Percentiles rank a stretch among this genome's conserved stretches.
phyloP scores from a whole-genome alignment of 495 filamentous ascomycete species.

The Glutinoglossum americanum region DNA sequence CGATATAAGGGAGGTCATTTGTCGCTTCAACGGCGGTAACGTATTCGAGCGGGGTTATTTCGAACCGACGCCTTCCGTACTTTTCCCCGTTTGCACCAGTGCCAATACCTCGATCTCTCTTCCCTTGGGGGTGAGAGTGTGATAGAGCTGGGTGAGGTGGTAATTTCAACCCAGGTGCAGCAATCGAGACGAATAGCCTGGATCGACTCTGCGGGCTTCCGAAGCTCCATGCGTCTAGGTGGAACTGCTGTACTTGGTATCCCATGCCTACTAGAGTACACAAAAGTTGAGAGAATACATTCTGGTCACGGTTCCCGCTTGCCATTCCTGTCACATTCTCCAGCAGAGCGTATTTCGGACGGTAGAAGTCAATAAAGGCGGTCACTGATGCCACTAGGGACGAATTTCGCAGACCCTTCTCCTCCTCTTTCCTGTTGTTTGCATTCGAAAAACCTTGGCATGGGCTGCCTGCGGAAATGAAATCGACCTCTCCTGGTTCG shows the following conservation, averaged over 20 bases:
- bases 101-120: conserved; percentile 24
- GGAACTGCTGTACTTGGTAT: conserved; percentile 43
- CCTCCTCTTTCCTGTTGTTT: conserved; percentile 28
- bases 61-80: conserved; percentile 29
- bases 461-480: conserved; percentile 49
- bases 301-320: conserved; percentile 16
- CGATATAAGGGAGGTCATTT: conserved; percentile 35
- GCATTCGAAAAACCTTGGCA: conserved; percentile 49
- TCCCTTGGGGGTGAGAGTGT: conserved; percentile 30
- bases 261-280: conserved; percentile 49
- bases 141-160: conserved; percentile 32
- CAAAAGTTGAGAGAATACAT: conserved; percentile 44
- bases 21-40: conserved; percentile 27
- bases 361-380: conserved; percentile 48
- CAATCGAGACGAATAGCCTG: conserved; percentile 41
- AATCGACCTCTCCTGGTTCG: conserved; percentile 35
- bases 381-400: conserved; percentile 54
- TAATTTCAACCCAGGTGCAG: conserved; percentile 35
- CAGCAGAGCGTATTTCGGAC: conserved; percentile 45
- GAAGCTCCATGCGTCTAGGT: conserved; percentile 45
- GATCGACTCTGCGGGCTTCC: conserved; percentile 38
- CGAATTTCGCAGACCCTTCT: conserved; percentile 33
- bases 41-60: conserved; percentile 33
- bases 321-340: conserved; percentile 53
- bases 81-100: conserved; percentile 33